Conservation (phyloP, 176 grass and related monocot genomes). For the Poa pratensis region DNA sequence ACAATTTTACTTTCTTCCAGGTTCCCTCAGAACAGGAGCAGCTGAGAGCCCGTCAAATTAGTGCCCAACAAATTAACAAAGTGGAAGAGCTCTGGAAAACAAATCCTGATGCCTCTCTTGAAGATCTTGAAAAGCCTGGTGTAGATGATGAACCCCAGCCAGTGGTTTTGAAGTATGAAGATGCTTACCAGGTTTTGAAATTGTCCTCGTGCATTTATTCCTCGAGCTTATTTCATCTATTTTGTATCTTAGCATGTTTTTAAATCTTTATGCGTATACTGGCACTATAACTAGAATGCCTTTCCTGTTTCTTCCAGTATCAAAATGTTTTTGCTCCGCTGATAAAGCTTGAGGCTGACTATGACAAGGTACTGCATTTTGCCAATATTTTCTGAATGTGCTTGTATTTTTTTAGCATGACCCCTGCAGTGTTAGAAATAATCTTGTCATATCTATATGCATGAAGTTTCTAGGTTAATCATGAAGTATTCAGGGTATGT, state of each 20-base stretch:
- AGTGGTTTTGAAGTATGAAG: conserved; percentile 95
- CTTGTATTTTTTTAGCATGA: conserved; percentile 12
- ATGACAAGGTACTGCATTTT: conserved; percentile 84
- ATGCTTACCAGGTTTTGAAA: conserved; percentile 93
- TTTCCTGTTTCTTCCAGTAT: conserved; percentile 61
- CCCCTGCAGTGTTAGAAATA: too few relatives aligned
- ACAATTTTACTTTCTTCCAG: conserved; percentile 52
- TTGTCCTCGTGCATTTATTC: neutral
- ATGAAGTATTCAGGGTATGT: too few relatives aligned
- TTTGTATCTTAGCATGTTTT: conserved; percentile 16
- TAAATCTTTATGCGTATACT: conserved; percentile 21
- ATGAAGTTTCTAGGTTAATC: too few relatives aligned
- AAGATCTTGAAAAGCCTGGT: conserved; percentile 99
- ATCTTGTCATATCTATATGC: too few relatives aligned
- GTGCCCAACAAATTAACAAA: conserved; percentile 99
- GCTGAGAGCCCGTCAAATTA: conserved; percentile 92
- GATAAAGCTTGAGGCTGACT: conserved; percentile 99
- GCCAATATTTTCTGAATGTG: conserved; percentile 6
- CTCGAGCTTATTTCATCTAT: conserved; percentile 34
- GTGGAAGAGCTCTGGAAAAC: conserved; percentile 98
- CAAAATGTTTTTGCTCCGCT: conserved; percentile 99
- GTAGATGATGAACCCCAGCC: conserved; percentile 94
- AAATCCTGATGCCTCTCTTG: conserved; percentile 95
- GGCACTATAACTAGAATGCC: conserved; percentile 30
- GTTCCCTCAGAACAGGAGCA: conserved; percentile 98